Percentiles rank a stretch among this genome's conserved stretches.
These are phyloP conservation scores for Ceratobasidium theobromae DNA, from an alignment of 1,284 basidiomycete species.

Conservation along the genomic window DNA sequence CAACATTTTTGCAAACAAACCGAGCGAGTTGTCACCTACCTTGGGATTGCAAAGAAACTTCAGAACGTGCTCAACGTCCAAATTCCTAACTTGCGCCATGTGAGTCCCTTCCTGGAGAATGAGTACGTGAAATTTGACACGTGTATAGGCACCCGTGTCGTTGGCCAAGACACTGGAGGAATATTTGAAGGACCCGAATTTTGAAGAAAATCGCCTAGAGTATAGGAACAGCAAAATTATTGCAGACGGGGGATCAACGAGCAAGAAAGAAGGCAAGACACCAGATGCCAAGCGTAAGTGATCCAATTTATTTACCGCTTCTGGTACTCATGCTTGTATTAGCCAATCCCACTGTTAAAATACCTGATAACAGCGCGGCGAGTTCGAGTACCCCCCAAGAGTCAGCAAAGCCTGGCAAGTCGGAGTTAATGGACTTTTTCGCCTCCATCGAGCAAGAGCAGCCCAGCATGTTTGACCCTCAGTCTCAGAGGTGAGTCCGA, in stretches of 20 bases:
- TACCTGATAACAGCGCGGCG: conserved; percentile 5
- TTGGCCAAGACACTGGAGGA: conserved; percentile 92
- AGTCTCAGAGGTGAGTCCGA: conserved; percentile 54
- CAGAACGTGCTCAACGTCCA: conserved; percentile 91
- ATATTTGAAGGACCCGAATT: conserved; percentile 93
- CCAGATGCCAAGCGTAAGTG: conserved; percentile 40
- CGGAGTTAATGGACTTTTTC: conserved; percentile 83
- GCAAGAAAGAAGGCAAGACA: conserved; percentile 42
- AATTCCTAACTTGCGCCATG: conserved; percentile 93
- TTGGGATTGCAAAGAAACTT: conserved; percentile 89
- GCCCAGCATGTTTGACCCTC: conserved; percentile 69
- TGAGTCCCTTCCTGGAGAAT: conserved; percentile 46
- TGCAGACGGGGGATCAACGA: conserved; percentile 54
- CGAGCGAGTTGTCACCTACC: conserved; percentile 90
- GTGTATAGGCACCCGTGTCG: conserved; percentile 81
- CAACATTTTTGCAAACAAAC: conserved; percentile 95
- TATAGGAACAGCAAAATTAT: conserved; percentile 86
- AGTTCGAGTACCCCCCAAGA: conserved; percentile 37
- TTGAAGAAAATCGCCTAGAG: conserved; percentile 91
- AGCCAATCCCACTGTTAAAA: neutral
- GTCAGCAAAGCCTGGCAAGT: conserved; percentile 36
- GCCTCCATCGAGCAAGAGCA: conserved; percentile 84
- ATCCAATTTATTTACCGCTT: neutral
- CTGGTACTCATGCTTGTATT: neutral
- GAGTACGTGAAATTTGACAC: neutral